Base-by-base conservation (phyloP, 768 basidiomycete genomes). In the Auricularia cornea region DNA sequence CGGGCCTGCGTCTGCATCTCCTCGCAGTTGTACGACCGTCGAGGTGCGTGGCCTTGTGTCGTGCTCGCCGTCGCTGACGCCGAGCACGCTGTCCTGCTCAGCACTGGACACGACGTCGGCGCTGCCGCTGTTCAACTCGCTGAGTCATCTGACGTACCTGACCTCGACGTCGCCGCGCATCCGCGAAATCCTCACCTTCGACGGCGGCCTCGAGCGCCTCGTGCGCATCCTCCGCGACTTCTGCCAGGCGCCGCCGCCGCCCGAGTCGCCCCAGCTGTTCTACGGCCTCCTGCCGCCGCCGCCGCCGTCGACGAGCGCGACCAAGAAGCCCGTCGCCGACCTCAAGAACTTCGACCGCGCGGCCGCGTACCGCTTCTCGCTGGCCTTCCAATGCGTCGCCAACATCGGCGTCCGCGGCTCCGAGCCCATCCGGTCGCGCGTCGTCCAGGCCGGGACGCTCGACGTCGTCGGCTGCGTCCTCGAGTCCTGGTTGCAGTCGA, bases 101-200 rank as follows among this genome's bases (percentile, higher is more conserved):
- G 82, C 81, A 35, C 78, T 83, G 67, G 79, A 82, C 71, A 83
- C 83, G 40, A 79, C 80, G 59, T 82, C 83, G 0, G 79, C 83
- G 18, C 77, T 86, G 51, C 90, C 88, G 18, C 79, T 94, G 48
- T 87, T 95, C 79, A 97, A 97, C 78, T 98, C 95, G 44, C 86
- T 98, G 60, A 94, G 92, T 32, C 94, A 97, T 77, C 88, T 98
- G 62, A 90, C 91, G 59, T 95, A 97, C 76, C 89, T 99, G 67
- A 98, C 96, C 8, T 94, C 93, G 1, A 98, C 97, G 5, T 97
- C 95, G 0, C 95, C 97, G 2, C 87, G 94, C 62, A 98, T 99
- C 76, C 88, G 96, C 64, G 97, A 99, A 77, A 98, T 97, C 69
- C 91, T 99, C 84, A 96, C 94, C 32, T 88, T 90, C 83, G 96